These are phyloP conservation scores for Penicillium sp. DNA, from an alignment of 2,329 filamentous ascomycete genomes.

Conservation along the genomic window DNA sequence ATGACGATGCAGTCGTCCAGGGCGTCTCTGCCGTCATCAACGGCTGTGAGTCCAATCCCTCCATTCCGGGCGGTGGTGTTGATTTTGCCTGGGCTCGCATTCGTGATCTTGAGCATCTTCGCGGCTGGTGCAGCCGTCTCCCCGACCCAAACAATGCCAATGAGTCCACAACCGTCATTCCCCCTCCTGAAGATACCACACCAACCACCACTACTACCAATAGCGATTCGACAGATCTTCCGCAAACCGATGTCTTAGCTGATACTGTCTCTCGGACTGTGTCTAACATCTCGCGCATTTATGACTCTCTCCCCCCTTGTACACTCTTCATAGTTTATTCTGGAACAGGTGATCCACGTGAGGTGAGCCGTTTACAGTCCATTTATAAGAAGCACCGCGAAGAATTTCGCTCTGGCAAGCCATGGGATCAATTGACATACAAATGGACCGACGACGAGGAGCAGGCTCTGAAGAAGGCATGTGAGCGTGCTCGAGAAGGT, in stretches of 20 bases:
- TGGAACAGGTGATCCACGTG: constrained; percentile 62
- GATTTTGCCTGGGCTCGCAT: constrained; percentile 65
- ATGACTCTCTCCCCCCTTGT: constrained; percentile 56
- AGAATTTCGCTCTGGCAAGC: constrained; percentile 59
- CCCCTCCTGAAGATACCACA: constrained; percentile 28
- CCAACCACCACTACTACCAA: constrained; percentile 14
- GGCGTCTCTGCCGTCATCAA: constrained; percentile 55
- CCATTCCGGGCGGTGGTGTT: constrained; percentile 53
- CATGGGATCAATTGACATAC: constrained; percentile 61
- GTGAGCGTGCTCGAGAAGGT: constrained; percentile 56
- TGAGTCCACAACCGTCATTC: constrained; percentile 32
- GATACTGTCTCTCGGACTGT: constrained; percentile 52
- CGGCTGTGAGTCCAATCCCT: constrained; percentile 45
- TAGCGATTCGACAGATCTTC: constrained; percentile 4
- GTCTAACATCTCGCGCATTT: constrained; percentile 52
- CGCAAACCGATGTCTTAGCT: constrained; percentile 37
- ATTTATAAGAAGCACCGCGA: constrained; percentile 57
- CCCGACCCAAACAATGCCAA: constrained; percentile 48
- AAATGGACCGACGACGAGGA: constrained; percentile 66
- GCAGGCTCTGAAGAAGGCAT: constrained; percentile 57
- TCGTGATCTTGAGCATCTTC: constrained; percentile 58
- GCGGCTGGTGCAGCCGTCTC: constrained; percentile 59
- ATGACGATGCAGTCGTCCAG: constrained; percentile 58
- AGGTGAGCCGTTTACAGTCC: constrained; percentile 55
- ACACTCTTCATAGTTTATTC: constrained; percentile 64